These are phyloP conservation scores for Candida mattraensis DNA, from an alignment of 805 yeast genomes.

Conservation along the genomic window DNA sequence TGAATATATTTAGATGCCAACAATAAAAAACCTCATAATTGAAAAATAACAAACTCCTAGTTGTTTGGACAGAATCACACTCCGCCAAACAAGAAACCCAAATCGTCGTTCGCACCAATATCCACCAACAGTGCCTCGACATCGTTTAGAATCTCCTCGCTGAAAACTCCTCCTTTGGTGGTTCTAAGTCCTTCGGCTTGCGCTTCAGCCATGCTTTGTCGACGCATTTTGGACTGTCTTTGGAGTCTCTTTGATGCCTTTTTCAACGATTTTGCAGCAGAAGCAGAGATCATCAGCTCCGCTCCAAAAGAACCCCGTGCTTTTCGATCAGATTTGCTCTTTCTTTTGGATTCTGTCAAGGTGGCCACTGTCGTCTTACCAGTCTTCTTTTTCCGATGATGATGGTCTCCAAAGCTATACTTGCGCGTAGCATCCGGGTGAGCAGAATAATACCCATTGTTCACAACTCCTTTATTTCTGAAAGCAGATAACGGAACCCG, in stretches of 20 bases:
- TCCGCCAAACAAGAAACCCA: slow-evolving; percentile 37
- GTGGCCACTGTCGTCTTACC: slow-evolving; percentile 16
- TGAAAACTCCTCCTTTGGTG: slow-evolving; percentile 74
- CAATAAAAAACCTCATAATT: not conserved
- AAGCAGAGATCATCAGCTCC: slow-evolving; percentile 25
- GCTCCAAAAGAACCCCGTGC: slow-evolving; percentile 26
- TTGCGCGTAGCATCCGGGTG: slow-evolving; percentile 24
- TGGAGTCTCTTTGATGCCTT: slow-evolving; percentile 24
- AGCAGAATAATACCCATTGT: slow-evolving; percentile 17
- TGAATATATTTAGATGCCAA: slow-evolving; percentile 1
- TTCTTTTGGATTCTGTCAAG: slow-evolving; percentile 28
- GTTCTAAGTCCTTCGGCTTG: slow-evolving; percentile 73
- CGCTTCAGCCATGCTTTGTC: slow-evolving; percentile 73
- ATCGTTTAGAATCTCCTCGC: slow-evolving; percentile 70
- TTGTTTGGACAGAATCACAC: not conserved
- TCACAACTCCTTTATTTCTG: slow-evolving; percentile 66
- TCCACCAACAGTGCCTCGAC: slow-evolving; percentile 70
- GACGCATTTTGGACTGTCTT: slow-evolving; percentile 42
- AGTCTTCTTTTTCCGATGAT: slow-evolving; percentile 12
- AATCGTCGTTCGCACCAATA: slow-evolving; percentile 42
- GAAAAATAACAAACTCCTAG: not conserved
- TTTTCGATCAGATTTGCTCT: slow-evolving; percentile 33
- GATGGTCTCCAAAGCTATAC: slow-evolving; percentile 26
- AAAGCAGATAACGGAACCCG: slow-evolving; percentile 86
- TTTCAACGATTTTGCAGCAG: slow-evolving; percentile 17